phyloP scores from a whole-genome alignment of 768 basidiomycete genomes.

The Lactifluus pinguis region DNA sequence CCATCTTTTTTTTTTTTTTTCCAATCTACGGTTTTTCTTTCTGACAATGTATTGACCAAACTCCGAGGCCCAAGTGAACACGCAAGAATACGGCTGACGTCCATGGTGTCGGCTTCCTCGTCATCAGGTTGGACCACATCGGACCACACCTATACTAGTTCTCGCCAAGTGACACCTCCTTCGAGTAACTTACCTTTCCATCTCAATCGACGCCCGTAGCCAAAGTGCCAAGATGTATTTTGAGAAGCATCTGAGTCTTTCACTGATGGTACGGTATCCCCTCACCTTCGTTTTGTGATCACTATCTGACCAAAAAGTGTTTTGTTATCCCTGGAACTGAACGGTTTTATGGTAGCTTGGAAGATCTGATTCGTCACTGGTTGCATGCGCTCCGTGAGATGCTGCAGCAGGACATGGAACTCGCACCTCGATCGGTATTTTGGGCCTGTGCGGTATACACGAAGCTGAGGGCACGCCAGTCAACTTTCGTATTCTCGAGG shows the following conservation, averaged over 20 bases:
- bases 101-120: constrained; percentile 99
- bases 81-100: constrained; percentile 93
- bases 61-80: constrained; percentile 95
- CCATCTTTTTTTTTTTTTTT: too few relatives aligned
- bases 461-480: constrained; percentile 41
- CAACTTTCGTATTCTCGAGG: constrained; percentile 83
- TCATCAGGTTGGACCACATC: constrained; percentile 91
- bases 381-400: constrained; percentile 93
- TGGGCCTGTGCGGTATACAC: constrained; percentile 60
- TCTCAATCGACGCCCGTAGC: constrained; percentile 96
- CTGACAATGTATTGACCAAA: not conserved
- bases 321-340: not conserved
- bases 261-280: constrained; percentile 52
- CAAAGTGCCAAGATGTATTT: constrained; percentile 99
- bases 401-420: constrained; percentile 95
- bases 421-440: constrained; percentile 91
- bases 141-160: constrained; percentile 98
- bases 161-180: constrained; percentile 93
- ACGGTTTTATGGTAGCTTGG: constrained; percentile 46
- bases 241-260: constrained; percentile 87
- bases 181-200: constrained; percentile 83
- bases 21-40: not conserved
- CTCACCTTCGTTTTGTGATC: not conserved
- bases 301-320: not conserved
- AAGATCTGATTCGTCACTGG: constrained; percentile 87